phyloP scores from a whole-genome alignment of 352 stramenopile species.

The Phytophthora sp. region DNA sequence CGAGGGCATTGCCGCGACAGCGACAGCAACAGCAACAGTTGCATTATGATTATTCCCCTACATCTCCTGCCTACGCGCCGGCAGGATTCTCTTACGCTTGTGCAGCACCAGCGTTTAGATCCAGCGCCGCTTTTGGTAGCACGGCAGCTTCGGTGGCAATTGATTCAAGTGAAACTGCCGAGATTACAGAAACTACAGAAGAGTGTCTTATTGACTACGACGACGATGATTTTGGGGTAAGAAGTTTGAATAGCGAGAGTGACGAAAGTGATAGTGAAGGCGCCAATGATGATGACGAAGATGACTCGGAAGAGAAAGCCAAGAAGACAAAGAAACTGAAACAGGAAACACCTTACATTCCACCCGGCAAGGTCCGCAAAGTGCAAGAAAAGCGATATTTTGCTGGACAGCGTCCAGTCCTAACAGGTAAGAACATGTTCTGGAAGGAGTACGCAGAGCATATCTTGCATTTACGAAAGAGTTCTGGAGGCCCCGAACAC shows the following conservation, averaged over 20 bases:
- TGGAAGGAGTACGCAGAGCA: slow-evolving; percentile 68
- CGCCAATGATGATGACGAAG: slow-evolving; percentile 5
- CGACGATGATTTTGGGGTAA: slow-evolving; percentile 22
- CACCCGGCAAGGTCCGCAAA: slow-evolving; percentile 50
- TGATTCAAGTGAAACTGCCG: background rate
- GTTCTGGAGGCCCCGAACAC: background rate
- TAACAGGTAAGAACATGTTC: slow-evolving; percentile 55
- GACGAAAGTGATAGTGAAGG: slow-evolving; percentile 17
- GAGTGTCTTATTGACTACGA: background rate
- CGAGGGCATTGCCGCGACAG: no score
- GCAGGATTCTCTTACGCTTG: no score
- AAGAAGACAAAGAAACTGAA: slow-evolving; percentile 23
- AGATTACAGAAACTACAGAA: background rate
- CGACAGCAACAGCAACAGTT: no score
- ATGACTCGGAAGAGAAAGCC: background rate
- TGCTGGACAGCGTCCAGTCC: slow-evolving; percentile 23
- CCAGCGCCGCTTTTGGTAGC: background rate
- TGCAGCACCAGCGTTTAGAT: background rate
- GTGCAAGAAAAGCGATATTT: slow-evolving; percentile 53
- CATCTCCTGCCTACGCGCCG: background rate
- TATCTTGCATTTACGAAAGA: slow-evolving; percentile 12
- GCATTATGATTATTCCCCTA: background rate
- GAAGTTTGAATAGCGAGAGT: slow-evolving; percentile 31
- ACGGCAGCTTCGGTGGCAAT: no score
- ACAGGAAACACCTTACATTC: slow-evolving; percentile 39